Base-by-base conservation (phyloP, 768 basidiomycete genomes). In the Mycena rebaudengoi region DNA sequence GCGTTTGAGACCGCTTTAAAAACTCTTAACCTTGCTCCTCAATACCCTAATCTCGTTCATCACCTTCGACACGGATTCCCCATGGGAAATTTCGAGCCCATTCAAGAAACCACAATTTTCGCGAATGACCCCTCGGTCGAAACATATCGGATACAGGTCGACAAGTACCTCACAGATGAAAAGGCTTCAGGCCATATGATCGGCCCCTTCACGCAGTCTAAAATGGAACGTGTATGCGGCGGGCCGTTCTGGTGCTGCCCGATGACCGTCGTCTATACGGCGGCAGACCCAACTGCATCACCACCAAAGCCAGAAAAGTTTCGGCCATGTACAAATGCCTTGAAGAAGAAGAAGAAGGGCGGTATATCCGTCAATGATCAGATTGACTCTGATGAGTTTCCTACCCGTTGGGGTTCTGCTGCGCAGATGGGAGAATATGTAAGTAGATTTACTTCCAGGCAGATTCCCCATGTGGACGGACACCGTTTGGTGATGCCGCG, bases 401-500 rank as follows among this genome's bases (percentile, higher is more conserved):
- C 73, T 18, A 74, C 71, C 25, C 43, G 65, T 20, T 75, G 69
- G 65, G 71, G 66, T 28, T 64, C 59, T 13, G 69, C 69, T 4
- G 23, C 43, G 41, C 53, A 55, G 21, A 56, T 56, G 52, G 62
- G 33, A 12, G 40, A 54, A 54, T 54, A 54, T 28, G 53, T 54
- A 41, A 41, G 53, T 54, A 54, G 20, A 43, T 43, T 54, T 43
- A 53, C 39, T 43, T 8, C 12, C 20, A 14, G 3, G 49, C 49
- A 51, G 49, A 41, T 10, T 41, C 16, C 40, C 40, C 16, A 20
- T 20, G 18, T 18, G 16, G 40, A 10, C 18, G 40, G n/a, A n/a
- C n/a, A n/a, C n/a, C n/a, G n/a, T n/a, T n/a, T n/a, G n/a, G 21
- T 8, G 40, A 41, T 41, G 40, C 40, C 7, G 40, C 16, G n/a